Base-by-base conservation (phyloP, 345 rosid genomes). In the Combretum micranthum region DNA sequence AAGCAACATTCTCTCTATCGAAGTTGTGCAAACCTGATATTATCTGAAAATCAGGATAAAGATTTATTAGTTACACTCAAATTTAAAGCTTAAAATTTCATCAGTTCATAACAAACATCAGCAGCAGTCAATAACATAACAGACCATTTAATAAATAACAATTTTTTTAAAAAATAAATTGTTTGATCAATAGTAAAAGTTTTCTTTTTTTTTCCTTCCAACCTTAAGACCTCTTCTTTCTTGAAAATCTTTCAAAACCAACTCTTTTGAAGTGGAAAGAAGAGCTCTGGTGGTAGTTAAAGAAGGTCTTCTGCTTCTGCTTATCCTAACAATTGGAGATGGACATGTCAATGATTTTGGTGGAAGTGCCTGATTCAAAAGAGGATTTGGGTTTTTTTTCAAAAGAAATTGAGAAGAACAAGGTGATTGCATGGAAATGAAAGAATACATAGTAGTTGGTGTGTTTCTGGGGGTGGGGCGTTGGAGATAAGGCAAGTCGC, bases 11-110 rank as follows among this genome's bases (percentile, higher is more conserved):
- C 14, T 77, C 78, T 56, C 62, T 71, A 62, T 83, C 65, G 59
- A 79, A 71, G 65, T 83, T 79, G 55, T 62, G 81, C 72, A 79
- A 60, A 18, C 84, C 87, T 47, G 87, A 76, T 52, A 82, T 82
- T 51, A 83, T 75, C 83, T 83, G 73, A 4, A 20, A 0, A 56
- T 0, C 17, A 20, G 2, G 42, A 51, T 48, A n/a, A n/a, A n/a
- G n/a, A n/a, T n/a, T n/a, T n/a, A n/a, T n/a, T n/a, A n/a, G n/a
- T n/a, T n/a, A n/a, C n/a, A n/a, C n/a, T n/a, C n/a, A 7, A 53
- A 37, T 11, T 42, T 45, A 59, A 15, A n/a, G n/a, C n/a, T n/a
- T n/a, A n/a, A n/a, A n/a, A n/a, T n/a, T n/a, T n/a, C n/a, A n/a
- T n/a, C n/a, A n/a, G n/a, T n/a, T n/a, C n/a, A n/a, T n/a, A n/a